phyloP scores from a whole-genome alignment of 208 protist genomes.

The Trypanosoma mega region DNA sequence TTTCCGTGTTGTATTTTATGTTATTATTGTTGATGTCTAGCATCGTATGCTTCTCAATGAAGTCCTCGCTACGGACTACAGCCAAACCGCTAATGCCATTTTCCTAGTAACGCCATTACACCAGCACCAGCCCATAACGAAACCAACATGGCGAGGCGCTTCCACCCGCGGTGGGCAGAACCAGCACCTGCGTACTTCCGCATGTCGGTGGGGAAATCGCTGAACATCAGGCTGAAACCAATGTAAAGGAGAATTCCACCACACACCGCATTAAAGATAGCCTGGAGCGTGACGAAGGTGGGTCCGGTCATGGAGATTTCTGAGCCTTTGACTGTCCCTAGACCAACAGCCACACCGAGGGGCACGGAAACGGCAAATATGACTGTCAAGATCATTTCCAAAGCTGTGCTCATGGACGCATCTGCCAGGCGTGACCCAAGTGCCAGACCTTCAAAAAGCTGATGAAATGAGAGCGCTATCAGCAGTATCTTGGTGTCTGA shows the following conservation, averaged over 20 bases:
- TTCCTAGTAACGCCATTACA: too few species aligned
- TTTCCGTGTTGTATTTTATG: too few species aligned
- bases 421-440: constrained; percentile 57
- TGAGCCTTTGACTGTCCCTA: constrained; percentile 28
- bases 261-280: constrained; percentile 49
- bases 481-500: constrained; percentile 39
- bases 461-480: constrained; percentile 62
- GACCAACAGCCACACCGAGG: constrained; percentile 35
- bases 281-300: constrained; percentile 42
- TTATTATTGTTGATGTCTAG: too few species aligned
- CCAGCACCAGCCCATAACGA: constrained; percentile 41
- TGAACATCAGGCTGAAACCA: constrained; percentile 47
- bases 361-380: constrained; percentile 58
- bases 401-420: constrained; percentile 27
- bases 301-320: constrained; percentile 28
- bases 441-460: constrained; percentile 69
- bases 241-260: constrained; percentile 71
- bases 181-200: constrained; percentile 15
- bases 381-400: constrained; percentile 37
- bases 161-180: constrained; percentile 12
- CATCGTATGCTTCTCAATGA: too few species aligned
- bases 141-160: constrained; percentile 38
- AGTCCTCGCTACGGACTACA: too few species aligned
- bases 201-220: constrained; percentile 61
- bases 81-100: too few species aligned